phyloP scores from a whole-genome alignment of 768 basidiomycete species.

The Suillus sp. region DNA sequence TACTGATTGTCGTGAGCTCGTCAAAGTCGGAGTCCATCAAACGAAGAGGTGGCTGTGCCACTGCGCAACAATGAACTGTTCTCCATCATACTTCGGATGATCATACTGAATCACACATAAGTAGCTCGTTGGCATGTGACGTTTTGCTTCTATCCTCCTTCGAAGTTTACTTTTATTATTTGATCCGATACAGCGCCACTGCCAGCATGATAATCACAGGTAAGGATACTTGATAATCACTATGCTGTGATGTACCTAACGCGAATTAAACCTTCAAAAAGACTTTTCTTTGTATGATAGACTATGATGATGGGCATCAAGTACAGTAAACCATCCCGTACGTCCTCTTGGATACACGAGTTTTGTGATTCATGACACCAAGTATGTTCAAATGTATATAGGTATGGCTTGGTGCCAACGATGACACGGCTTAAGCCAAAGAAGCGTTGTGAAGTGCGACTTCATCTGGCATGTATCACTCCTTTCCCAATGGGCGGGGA shows the following conservation, averaged over 20 bases:
- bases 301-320: too few species aligned
- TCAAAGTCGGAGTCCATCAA: background rate
- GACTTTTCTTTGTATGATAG: background rate
- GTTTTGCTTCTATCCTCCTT: conserved; percentile 3
- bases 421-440: background rate
- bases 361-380: background rate
- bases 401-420: background rate
- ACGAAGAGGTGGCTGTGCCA: background rate
- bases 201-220: background rate
- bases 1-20: too few species aligned
- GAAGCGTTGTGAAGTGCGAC: background rate
- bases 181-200: conserved; percentile 4
- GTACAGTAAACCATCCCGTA: background rate
- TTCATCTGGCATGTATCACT: background rate
- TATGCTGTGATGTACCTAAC: background rate
- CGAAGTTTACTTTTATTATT: background rate
- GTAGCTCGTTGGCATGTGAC: background rate
- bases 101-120: background rate
- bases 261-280: background rate
- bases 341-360: background rate
- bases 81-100: background rate
- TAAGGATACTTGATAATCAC: background rate
- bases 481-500: background rate
- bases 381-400: background rate
- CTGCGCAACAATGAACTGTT: background rate